Base-by-base conservation (phyloP, 331 rosid genomes). In the Quercus lobata region DNA sequence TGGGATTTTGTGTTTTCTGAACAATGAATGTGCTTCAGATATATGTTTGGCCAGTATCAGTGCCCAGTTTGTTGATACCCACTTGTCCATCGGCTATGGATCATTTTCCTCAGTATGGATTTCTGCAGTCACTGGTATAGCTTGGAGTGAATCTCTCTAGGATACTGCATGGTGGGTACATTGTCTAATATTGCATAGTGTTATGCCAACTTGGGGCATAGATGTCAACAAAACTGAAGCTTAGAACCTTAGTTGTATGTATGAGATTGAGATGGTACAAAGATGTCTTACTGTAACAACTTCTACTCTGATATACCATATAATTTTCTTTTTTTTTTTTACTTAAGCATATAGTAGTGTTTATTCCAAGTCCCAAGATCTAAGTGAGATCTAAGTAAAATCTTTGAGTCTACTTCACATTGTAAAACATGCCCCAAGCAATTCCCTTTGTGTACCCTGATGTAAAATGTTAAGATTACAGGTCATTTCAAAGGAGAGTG, bases 401-500 rank as follows among this genome's bases (percentile, higher is more conserved):
- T 68, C 72, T 16, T 68, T 68, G 46, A 68, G 27, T 18, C 53
- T 35, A 19, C 27, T 35, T 35, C 19, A 35, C 18, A n/a, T n/a
- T 34, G 8, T 4, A 19, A 34, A 34, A 35, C 32, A 30, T 3
- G n/a, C 27, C 37, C 7, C 6, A 18, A 49, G 54, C 54, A 49
- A 49, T 49, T 49, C 54, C 54, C 17, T 49, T 35, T 71, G 15
- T 63, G 41, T 71, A 8, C 57, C 63, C 73, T 78, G 54, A 71
- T 78, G 4, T 15, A 34, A 29, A 46, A 41, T 78, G 78, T 80
- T 81, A 76, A 22, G 71, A 53, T 78, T 54, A 61, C 75, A 94
- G 98, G 90, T 92, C 29, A 90, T 94, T 76, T 83, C 91, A 61
- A 92, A 90, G 90, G 93, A 90, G 76, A 65, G 87, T 72, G 91